Conservation (phyloP, 2,329 filamentous ascomycete species). For the Endoconidiophora laricicola region DNA sequence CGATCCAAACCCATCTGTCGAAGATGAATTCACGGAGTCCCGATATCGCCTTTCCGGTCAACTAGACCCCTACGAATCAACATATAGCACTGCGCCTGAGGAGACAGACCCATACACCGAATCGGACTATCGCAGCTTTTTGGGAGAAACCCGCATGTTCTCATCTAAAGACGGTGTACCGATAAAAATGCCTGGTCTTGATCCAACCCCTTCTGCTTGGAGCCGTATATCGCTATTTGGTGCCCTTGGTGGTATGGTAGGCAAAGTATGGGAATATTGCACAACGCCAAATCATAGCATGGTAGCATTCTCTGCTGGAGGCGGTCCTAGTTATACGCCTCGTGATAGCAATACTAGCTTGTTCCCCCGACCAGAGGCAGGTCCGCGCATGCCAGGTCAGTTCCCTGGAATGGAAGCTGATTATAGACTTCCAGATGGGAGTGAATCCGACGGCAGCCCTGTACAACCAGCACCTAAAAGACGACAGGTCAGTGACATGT, state of each 20-base stretch:
- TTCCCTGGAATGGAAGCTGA: slow-evolving; percentile 12
- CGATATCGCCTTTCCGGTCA: slow-evolving; percentile 30
- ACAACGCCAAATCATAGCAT: slow-evolving; percentile 44
- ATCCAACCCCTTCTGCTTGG: slow-evolving; percentile 20
- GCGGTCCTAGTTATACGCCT: slow-evolving; percentile 54
- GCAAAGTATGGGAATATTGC: slow-evolving; percentile 77
- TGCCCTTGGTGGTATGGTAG: slow-evolving; percentile 49
- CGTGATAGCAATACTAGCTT: slow-evolving; percentile 16
- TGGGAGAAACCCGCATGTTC: slow-evolving; percentile 26
- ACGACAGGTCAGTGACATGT: slow-evolving; percentile 32
- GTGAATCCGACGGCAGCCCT: slow-evolving; percentile 24
- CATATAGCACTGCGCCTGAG: neutral
- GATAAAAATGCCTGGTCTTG: neutral
- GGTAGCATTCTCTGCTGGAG: slow-evolving; percentile 72
- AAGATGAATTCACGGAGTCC: slow-evolving; percentile 6
- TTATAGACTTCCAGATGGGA: slow-evolving; percentile 14
- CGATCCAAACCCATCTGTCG: neutral
- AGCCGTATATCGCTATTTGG: slow-evolving; percentile 37
- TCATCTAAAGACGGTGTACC: neutral
- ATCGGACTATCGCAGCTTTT: slow-evolving; percentile 34
- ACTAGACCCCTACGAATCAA: slow-evolving; percentile 20
- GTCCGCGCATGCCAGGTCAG: slow-evolving; percentile 11
- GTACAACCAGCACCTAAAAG: slow-evolving; percentile 33
- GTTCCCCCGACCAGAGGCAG: slow-evolving; percentile 12
- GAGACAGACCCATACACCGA: slow-evolving; percentile 39